Evolutionary conservation across 371 early-diverging fungal genomes (phyloP).

Genomic region (Rhizopus microsporus): DNA sequence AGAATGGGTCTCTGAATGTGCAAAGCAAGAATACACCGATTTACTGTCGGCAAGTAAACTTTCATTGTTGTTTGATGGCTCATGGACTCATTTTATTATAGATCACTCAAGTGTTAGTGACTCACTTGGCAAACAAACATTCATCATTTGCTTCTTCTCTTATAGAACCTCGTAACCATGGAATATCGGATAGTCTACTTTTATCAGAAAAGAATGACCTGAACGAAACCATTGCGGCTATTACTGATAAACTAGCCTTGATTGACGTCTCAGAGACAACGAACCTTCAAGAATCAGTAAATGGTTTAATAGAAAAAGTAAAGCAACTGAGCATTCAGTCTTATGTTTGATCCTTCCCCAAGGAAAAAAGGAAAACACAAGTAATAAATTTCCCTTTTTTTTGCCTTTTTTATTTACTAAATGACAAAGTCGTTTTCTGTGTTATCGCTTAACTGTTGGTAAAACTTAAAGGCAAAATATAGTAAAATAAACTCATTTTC

Average conservation of each 20-base stretch:
- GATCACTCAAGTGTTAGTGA: constrained; percentile 49
- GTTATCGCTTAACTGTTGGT: constrained; percentile 61
- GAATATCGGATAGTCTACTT: constrained; percentile 40
- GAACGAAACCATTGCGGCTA: constrained; percentile 27
- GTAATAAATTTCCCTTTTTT: background rate
- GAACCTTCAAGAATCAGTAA: constrained; percentile 30
- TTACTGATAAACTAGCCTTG: constrained; percentile 24
- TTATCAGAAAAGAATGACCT: constrained; percentile 25
- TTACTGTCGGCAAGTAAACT: constrained; percentile 32
- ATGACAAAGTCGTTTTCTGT: constrained; percentile 35
- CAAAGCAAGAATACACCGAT: constrained; percentile 40
- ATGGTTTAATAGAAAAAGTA: constrained; percentile 43
- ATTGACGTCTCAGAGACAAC: constrained; percentile 15
- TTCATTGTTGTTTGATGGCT: background rate
- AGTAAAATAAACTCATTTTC: background rate
- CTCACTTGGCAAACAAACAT: constrained; percentile 45
- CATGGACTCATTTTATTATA: constrained; percentile 3
- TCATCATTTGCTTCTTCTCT: constrained; percentile 30
- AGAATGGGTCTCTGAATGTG: constrained; percentile 19
- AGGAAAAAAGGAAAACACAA: background rate
- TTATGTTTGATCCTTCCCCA: background rate
- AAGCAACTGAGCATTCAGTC: constrained; percentile 33
- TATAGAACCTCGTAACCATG: constrained; percentile 20
- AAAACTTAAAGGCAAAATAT: constrained; percentile 8
- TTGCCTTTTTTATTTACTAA: background rate